Percentiles rank a stretch among this genome's conserved stretches.
Evolutionary conservation across 441 rosid genomes (phyloP).

Genomic region (Gossypium schwendimanii): DNA sequence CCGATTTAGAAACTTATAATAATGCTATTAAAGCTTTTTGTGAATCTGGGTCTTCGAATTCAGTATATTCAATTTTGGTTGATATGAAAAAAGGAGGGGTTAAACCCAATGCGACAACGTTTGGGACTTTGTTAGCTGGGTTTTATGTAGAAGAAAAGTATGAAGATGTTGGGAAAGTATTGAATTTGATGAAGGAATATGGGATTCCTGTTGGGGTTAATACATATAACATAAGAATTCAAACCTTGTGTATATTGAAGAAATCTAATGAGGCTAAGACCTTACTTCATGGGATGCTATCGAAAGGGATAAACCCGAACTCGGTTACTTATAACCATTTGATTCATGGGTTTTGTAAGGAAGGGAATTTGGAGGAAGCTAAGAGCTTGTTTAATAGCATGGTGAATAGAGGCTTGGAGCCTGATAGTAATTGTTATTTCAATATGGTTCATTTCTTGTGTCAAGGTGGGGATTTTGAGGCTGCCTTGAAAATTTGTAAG

Average conservation of each 20-base stretch:
- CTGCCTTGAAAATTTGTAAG: constrained; percentile 44
- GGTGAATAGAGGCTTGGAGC: constrained; percentile 39
- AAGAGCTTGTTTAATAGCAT: constrained; percentile 51
- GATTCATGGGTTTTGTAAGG: constrained; percentile 69
- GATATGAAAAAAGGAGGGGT: constrained; percentile 69
- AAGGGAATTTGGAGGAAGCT: constrained; percentile 56
- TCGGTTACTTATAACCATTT: constrained; percentile 41
- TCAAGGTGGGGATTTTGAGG: constrained; percentile 51
- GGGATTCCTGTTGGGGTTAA: constrained; percentile 30
- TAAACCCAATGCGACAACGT: constrained; percentile 40
- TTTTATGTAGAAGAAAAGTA: constrained; percentile 60
- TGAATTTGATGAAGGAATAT: constrained; percentile 55
- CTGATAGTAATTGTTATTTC: constrained; percentile 50
- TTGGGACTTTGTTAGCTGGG: constrained; percentile 52
- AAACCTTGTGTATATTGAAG: constrained; percentile 53
- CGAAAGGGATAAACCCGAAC: constrained; percentile 44
- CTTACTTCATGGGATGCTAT: constrained; percentile 50
- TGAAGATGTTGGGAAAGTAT: constrained; percentile 60
- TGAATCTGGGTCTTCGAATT: constrained; percentile 55
- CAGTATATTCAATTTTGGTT: constrained; percentile 47
- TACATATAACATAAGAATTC: constrained; percentile 55
- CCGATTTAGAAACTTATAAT: constrained; percentile 54
- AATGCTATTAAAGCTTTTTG: constrained; percentile 53
- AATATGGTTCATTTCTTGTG: constrained; percentile 49
- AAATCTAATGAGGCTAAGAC: constrained; percentile 51